Evolutionary conservation across 1,284 basidiomycete species (phyloP), one percentile per base, ranked within the genome.

Genomic region (Sanghuangporus baumii): DNA sequence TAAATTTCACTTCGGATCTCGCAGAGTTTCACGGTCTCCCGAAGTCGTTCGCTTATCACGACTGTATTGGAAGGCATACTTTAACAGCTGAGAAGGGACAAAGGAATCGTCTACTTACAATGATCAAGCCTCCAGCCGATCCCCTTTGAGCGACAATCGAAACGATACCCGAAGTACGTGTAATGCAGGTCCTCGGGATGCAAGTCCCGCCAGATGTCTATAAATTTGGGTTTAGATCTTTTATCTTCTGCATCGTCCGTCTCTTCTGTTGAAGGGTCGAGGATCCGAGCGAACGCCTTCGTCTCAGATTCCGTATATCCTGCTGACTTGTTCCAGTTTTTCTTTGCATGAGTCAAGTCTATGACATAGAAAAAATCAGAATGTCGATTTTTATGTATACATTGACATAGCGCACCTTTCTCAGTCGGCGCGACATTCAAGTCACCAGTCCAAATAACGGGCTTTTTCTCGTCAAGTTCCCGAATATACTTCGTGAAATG

Each of bases 401-500:
- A 8, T 11, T 58, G 18, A 41, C 46, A 52, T 8, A 7, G 66
- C 74, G 51, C 61, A 87, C 89, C 89, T 60, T 82, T 78, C 60
- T 80, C 86, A 1, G 89, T 89, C 2, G 89, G 89, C 1, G 93
- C 91, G 37, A 94, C 91, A 68, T 96, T 96, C 66, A 95, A 71
- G 73, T 96, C 93, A 31, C 93, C 93, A n/a, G 82, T 80, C 93
- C 93, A 96, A 63, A 96, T 88, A 9, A 95, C 88, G 2, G 92
- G 88, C 69, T 95, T 95, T 69, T 81, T 82, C 63, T 78, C 80
- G 73, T 94, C 90, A 11, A 94, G 77, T 20, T 83, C 79, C 2
- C 84, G 83, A 16, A 95, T 79, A 69, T 94, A 88, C 1, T 75
- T 67, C 57, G 88, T 85, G 69, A 94, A 93, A 69, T 92, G 86